These are phyloP conservation scores for Collybia sp. DNA, from an alignment of 768 basidiomycete genomes.

Conservation along the genomic window DNA sequence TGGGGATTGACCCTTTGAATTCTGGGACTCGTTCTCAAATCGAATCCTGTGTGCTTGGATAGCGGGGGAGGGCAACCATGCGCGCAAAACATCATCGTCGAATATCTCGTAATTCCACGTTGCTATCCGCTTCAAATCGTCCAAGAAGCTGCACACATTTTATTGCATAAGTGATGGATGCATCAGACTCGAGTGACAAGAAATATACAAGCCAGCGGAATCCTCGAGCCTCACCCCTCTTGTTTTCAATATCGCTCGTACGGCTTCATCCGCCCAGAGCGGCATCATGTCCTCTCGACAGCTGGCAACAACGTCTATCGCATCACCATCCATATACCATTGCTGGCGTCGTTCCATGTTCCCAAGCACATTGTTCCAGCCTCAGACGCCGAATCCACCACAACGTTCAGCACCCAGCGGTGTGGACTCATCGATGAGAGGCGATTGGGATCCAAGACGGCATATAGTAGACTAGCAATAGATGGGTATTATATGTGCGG, in stretches of 20 bases:
- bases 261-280: conserved; percentile 51
- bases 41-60: conserved; percentile 64
- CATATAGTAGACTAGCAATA: no score
- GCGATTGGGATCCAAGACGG: no score
- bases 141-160: conserved; percentile 47
- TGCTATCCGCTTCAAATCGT: conserved; percentile 61
- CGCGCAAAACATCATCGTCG: conserved; percentile 53
- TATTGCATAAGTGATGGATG: background rate
- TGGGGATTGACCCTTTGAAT: background rate
- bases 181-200: conserved; percentile 3
- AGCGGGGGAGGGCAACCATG: conserved; percentile 63
- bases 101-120: conserved; percentile 49
- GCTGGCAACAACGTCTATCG: conserved; percentile 47
- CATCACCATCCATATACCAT: no score
- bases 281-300: conserved; percentile 47
- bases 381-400: conserved; percentile 8
- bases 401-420: no score
- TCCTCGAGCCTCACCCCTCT: conserved; percentile 49
- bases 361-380: conserved; percentile 15
- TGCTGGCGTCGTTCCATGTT: conserved; percentile 4
- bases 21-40: conserved; percentile 37
- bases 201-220: conserved; percentile 56
- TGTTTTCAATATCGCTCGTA: conserved; percentile 39
- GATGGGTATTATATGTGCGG: no score
- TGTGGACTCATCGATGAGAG: no score